These are phyloP conservation scores for Heterobasidion irregulare DNA, from an alignment of 1,284 basidiomycete genomes.

Conservation along the genomic window DNA sequence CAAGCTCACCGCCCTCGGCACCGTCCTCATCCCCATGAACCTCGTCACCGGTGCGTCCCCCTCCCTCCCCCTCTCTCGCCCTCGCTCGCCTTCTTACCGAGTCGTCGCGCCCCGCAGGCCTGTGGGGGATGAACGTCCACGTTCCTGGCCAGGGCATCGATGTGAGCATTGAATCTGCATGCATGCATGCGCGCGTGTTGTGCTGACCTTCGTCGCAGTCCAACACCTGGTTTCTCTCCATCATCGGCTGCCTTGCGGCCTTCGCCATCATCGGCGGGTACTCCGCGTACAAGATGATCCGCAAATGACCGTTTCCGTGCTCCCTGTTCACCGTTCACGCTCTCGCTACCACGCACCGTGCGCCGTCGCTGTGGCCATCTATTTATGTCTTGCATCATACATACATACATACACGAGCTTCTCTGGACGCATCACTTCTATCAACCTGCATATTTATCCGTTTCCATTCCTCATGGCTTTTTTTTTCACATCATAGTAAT, in stretches of 20 bases:
- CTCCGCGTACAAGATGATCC: conserved; percentile 72
- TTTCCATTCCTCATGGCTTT: too few species aligned
- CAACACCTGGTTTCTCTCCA: conserved; percentile 74
- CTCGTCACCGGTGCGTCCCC: conserved; percentile 73
- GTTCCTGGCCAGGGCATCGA: conserved; percentile 76
- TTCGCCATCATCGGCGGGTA: conserved; percentile 81
- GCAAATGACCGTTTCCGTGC: background rate
- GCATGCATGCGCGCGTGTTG: conserved; percentile 16
- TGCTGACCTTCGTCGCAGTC: background rate
- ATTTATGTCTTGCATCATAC: too few species aligned
- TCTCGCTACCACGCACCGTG: background rate
- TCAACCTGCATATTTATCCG: too few species aligned
- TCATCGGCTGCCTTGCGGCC: conserved; percentile 67
- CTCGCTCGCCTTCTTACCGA: conserved; percentile 7
- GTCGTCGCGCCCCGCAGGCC: conserved; percentile 30
- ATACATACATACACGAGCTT: too few species aligned
- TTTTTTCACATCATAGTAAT: too few species aligned
- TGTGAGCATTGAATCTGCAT: conserved; percentile 20
- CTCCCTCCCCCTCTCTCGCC: too few species aligned
- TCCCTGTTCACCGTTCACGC: background rate
- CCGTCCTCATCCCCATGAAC: conserved; percentile 96
- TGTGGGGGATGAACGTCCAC: conserved; percentile 90
- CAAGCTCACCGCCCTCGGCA: conserved; percentile 98
- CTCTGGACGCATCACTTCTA: too few species aligned
- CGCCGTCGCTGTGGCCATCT: too few species aligned